Evolutionary conservation across 768 basidiomycete genomes (phyloP), one percentile per base, ranked within the genome.

Genomic region (Galerina sulciceps): DNA sequence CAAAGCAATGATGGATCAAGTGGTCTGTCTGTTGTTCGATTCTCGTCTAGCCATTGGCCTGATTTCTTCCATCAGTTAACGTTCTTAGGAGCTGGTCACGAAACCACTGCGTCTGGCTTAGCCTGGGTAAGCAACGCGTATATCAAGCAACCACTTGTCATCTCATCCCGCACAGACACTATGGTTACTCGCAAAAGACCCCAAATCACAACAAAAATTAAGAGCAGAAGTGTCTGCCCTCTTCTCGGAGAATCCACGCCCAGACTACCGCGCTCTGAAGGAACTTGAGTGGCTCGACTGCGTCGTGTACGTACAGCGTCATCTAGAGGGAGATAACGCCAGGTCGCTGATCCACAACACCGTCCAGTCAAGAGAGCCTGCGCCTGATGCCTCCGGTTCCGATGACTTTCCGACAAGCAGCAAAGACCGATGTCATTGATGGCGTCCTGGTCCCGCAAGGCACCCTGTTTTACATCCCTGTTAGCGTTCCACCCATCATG

Each of bases 101-200:
- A 76, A 67, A 81, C 80, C 4, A 81, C 79, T 10, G 80, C 82
- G 0, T 76, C 79, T 44, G 81, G 81, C 15, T 59, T 80, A 22
- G 70, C 77, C 18, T 87, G 84, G 83, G 79, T 80, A 59, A 22
- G 70, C 13, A n/a, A 43, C 10, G 13, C 40, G n/a, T 35, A 13
- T 11, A 17, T 44, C 26, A n/a, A 51, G 18, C 18, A 6, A 49
- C 23, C 42, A 37, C 42, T 49, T 10, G 13, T 31, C 13, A 22
- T 68, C 5, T 67, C 17, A 42, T 26, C 13, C 59, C 36, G 17
- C 59, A 62, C 40, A 79, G 82, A 81, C 82, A 0, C 70, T 84
- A 8, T 84, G 82, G 82, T 73, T 83, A 20, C 76, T 87, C 13
- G 79, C 84, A 9, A 80, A 81, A 40, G 72, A 85, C 65, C 78